phyloP scores from a whole-genome alignment of 2,329 filamentous ascomycete genomes.

The Xenoacremonium recifei region DNA sequence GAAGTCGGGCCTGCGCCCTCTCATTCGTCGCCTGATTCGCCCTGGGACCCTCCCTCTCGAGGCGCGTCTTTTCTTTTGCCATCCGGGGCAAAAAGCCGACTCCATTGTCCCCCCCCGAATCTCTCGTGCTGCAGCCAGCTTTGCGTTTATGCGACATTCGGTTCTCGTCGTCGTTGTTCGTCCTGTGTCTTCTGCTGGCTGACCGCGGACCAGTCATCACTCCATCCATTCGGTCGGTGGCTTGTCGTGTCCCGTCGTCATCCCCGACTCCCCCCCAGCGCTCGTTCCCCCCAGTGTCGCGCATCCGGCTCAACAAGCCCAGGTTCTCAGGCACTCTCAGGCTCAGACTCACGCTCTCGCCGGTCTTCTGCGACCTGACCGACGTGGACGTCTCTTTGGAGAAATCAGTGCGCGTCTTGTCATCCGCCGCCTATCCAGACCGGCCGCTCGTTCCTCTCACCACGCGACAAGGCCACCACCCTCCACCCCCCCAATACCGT shows the following conservation, averaged over 20 bases:
- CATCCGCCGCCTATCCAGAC: constrained; percentile 20
- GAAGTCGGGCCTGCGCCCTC: constrained; percentile 3
- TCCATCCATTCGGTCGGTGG: too few relatives aligned
- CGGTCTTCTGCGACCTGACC: constrained; percentile 17
- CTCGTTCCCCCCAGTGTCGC: too few relatives aligned
- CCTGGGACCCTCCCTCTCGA: constrained; percentile 13
- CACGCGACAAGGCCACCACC: constrained; percentile 25
- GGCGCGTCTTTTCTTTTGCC: constrained; percentile 29
- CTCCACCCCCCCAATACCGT: constrained; percentile 21
- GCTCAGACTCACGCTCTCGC: too few relatives aligned
- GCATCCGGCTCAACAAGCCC: too few relatives aligned
- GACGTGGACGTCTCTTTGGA: constrained; percentile 22
- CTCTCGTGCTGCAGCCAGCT: constrained; percentile 25
- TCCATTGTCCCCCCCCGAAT: background rate
- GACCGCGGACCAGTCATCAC: constrained; percentile 26
- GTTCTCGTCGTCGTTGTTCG: too few relatives aligned
- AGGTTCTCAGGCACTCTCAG: too few relatives aligned
- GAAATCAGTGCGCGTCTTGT: background rate
- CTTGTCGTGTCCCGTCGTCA: constrained; percentile 26
- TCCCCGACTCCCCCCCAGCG: background rate
- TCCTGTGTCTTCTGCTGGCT: constrained; percentile 24
- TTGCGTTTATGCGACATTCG: constrained; percentile 33
- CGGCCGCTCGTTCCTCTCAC: constrained; percentile 19
- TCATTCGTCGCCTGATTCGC: constrained; percentile 26
- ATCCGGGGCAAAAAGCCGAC: constrained; percentile 17